Conservation (phyloP, 352 stramenopile genomes). For the Phytophthora fragariae region DNA sequence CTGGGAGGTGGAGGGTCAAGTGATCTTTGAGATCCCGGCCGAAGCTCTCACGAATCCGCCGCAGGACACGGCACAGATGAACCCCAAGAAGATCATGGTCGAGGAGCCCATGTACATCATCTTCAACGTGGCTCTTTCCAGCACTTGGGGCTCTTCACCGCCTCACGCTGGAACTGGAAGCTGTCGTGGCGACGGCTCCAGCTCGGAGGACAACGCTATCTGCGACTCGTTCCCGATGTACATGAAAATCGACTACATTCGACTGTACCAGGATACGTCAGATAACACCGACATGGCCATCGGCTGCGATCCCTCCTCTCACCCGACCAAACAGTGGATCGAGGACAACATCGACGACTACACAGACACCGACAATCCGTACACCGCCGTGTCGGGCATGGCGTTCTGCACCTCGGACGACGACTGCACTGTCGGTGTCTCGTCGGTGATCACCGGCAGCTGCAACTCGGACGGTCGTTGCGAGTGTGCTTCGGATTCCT, state of each 20-base stretch:
- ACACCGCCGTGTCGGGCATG: conserved; percentile 42
- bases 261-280: conserved; percentile 36
- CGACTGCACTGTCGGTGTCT: conserved; percentile 45
- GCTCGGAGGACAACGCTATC: conserved; percentile 40
- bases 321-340: conserved; percentile 59
- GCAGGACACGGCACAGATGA: conserved; percentile 53
- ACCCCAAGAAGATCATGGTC: conserved; percentile 88
- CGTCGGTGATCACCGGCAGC: conserved; percentile 22
- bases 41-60: conserved; percentile 59
- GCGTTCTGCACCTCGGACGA: conserved; percentile 46
- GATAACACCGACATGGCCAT: not conserved
- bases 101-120: conserved; percentile 93
- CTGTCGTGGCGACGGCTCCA: too few relatives aligned
- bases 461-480: conserved; percentile 38
- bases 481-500: conserved; percentile 21
- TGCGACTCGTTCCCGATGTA: conserved; percentile 74
- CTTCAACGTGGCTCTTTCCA: conserved; percentile 91
- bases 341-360: conserved; percentile 55
- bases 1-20: conserved; percentile 79
- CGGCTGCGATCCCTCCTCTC: conserved; percentile 11
- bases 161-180: conserved; percentile 31
- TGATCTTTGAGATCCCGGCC: conserved; percentile 88
- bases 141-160: conserved; percentile 72
- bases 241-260: conserved; percentile 83
- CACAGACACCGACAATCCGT: conserved; percentile 45